phyloP scores from a whole-genome alignment of 2,329 filamentous ascomycete species.

The Parasarocladium wereldwijsianum region DNA sequence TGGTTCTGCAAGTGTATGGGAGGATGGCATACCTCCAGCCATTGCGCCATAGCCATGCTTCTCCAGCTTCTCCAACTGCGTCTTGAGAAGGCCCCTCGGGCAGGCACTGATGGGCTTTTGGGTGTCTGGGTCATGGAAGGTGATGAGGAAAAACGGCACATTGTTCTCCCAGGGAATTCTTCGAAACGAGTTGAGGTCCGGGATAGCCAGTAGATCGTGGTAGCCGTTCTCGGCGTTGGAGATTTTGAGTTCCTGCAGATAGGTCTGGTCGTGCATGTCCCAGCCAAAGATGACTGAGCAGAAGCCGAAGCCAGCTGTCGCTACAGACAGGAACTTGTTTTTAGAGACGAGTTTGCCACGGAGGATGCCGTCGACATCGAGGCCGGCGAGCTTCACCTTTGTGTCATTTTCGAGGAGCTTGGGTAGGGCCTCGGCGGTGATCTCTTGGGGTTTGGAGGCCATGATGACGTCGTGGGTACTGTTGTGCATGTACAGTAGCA shows the following conservation, averaged over 20 bases:
- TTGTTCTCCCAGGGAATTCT: conserved; percentile 85
- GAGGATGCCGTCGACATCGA: conserved; percentile 77
- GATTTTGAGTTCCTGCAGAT: conserved; percentile 70
- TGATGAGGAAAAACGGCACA: conserved; percentile 72
- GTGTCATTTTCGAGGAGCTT: conserved; percentile 54
- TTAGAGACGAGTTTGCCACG: conserved; percentile 87
- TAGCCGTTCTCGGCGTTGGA: conserved; percentile 89
- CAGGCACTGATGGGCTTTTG: conserved; percentile 59
- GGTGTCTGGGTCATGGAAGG: conserved; percentile 72
- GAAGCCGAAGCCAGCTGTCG: conserved; percentile 74
- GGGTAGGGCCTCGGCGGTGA: conserved; percentile 52
- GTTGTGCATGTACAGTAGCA: too few relatives aligned
- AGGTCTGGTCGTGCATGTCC: conserved; percentile 94
- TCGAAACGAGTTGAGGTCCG: conserved; percentile 64
- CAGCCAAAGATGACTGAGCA: conserved; percentile 91
- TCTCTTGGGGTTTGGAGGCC: conserved; percentile 11
- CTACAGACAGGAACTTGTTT: conserved; percentile 79
- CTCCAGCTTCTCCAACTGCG: conserved; percentile 51
- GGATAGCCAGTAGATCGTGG: conserved; percentile 67
- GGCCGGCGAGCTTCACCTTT: conserved; percentile 74
- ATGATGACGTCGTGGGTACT: too few relatives aligned
- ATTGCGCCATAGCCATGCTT: conserved; percentile 63
- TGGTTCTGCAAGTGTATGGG: too few relatives aligned
- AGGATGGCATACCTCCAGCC: conserved; percentile 60
- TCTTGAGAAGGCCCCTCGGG: conserved; percentile 61